Evolutionary conservation across 345 rosid species (phyloP).

Genomic region (Zanthoxylum bungeanum): DNA sequence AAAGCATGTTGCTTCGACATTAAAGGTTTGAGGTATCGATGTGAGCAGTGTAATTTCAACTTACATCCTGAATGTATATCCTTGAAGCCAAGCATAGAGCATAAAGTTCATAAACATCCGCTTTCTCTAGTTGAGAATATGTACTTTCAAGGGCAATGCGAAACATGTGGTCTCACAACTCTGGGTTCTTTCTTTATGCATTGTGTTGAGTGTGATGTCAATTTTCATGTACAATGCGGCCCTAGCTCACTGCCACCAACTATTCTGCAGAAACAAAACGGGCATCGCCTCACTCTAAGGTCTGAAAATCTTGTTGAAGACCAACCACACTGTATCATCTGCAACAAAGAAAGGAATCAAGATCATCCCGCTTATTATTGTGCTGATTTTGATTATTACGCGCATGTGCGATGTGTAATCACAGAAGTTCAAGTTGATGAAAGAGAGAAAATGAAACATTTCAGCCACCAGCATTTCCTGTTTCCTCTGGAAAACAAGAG

Average conservation of each 20-base stretch:
- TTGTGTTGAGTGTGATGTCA: not conserved
- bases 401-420: not conserved
- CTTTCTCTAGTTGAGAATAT: not conserved
- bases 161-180: not conserved
- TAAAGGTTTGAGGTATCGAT: not conserved
- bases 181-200: not conserved
- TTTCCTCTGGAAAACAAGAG: not conserved
- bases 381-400: not conserved
- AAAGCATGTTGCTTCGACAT: not conserved
- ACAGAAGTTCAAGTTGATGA: not conserved
- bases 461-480: not conserved
- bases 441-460: not conserved
- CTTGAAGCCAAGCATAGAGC: not conserved
- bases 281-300: not conserved
- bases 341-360: not conserved
- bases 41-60: not conserved
- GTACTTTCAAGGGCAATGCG: not conserved
- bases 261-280: not conserved
- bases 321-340: not conserved
- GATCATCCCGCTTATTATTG: not conserved
- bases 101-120: not conserved
- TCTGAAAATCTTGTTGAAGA: not conserved
- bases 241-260: not conserved
- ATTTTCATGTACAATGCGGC: not conserved
- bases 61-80: not conserved